Percentiles rank a stretch among this genome's conserved stretches.
phyloP scores from a whole-genome alignment of 2,329 filamentous ascomycete species.

The Penicillium sp. region DNA sequence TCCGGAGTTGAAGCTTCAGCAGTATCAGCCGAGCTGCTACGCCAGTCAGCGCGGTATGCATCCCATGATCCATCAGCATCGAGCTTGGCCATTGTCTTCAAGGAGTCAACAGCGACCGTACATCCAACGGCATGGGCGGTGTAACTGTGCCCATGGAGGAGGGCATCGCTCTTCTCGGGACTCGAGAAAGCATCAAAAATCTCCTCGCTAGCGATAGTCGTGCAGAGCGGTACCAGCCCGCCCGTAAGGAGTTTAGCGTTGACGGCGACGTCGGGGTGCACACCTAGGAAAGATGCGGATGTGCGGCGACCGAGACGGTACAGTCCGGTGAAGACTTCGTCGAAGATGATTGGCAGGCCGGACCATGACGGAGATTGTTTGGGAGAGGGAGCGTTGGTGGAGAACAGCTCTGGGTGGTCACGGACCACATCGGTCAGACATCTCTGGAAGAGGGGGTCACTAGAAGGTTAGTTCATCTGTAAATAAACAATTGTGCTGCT shows the following conservation, averaged over 20 bases:
- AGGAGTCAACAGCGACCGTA: slow-evolving; percentile 68
- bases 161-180: slow-evolving; percentile 71
- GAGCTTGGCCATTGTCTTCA: slow-evolving; percentile 61
- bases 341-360: slow-evolving; percentile 76
- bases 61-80: slow-evolving; percentile 59
- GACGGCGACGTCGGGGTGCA: slow-evolving; percentile 72
- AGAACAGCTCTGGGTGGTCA: slow-evolving; percentile 57
- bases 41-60: slow-evolving; percentile 54
- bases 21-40: neutral
- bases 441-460: slow-evolving; percentile 78
- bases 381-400: slow-evolving; percentile 19
- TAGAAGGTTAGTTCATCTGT: slow-evolving; percentile 33
- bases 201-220: slow-evolving; percentile 70
- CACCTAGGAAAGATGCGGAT: slow-evolving; percentile 66
- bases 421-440: slow-evolving; percentile 68
- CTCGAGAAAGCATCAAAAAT: slow-evolving; percentile 73
- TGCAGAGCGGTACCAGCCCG: slow-evolving; percentile 73
- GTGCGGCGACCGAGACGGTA: slow-evolving; percentile 76
- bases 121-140: slow-evolving; percentile 82
- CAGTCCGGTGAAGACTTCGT: slow-evolving; percentile 84
- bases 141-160: slow-evolving; percentile 84
- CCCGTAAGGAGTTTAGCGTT: slow-evolving; percentile 84
- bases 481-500: no score
- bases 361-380: slow-evolving; percentile 54
- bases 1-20: slow-evolving; percentile 10